Conservation (phyloP, 2,329 filamentous ascomycete genomes). For the Cladosporium sp. region DNA sequence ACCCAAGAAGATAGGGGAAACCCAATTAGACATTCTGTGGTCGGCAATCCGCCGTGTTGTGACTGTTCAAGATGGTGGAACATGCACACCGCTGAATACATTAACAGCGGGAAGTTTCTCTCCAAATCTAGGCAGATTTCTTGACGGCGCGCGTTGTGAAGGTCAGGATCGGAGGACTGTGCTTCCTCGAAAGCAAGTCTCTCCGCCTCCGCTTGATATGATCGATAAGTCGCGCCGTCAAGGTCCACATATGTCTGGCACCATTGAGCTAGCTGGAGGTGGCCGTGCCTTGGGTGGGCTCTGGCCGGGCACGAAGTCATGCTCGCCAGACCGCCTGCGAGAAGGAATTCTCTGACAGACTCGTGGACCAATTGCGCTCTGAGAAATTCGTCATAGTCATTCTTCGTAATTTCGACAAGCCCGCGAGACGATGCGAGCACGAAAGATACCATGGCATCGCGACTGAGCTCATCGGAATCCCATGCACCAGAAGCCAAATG, state of each 20-base stretch:
- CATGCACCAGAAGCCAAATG: conserved; percentile 9
- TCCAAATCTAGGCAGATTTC: too few relatives aligned
- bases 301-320: not conserved
- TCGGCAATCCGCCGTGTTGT: not conserved
- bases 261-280: not conserved
- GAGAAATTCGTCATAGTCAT: not conserved
- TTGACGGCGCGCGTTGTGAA: too few relatives aligned
- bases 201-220: not conserved
- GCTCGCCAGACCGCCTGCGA: conserved; percentile 26
- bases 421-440: conserved; percentile 46
- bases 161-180: too few relatives aligned
- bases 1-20: not conserved
- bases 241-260: not conserved
- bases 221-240: not conserved
- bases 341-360: conserved; percentile 45
- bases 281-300: not conserved
- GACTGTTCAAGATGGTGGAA: not conserved
- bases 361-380: conserved; percentile 49
- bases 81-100: not conserved
- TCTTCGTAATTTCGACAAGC: conserved; percentile 36
- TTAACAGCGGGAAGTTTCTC: not conserved
- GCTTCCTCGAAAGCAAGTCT: not conserved
- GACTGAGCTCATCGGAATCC: conserved; percentile 17
- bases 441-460: conserved; percentile 27
- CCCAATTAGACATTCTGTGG: not conserved